Conservation (phyloP, 768 basidiomycete genomes). For the Agaricus subrufescens region DNA sequence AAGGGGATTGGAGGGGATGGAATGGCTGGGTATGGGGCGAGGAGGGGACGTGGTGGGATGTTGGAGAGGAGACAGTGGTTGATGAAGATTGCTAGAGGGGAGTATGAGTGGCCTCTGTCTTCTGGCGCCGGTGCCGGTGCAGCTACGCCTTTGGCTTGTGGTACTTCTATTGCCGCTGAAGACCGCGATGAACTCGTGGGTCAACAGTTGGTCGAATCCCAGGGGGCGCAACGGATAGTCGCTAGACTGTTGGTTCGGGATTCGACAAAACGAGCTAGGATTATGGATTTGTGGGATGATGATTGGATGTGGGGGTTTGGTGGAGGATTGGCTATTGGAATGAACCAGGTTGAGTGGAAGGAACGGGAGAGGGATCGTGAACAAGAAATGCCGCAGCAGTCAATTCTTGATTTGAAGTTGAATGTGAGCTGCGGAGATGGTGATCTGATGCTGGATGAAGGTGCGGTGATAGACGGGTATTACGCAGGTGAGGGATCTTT, state of each 20-base stretch:
- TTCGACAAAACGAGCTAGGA: conserved; percentile 54
- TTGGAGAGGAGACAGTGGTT: conserved; percentile 53
- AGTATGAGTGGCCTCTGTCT: conserved; percentile 65
- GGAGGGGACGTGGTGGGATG: conserved; percentile 15
- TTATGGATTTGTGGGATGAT: conserved; percentile 62
- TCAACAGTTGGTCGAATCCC: conserved; percentile 30
- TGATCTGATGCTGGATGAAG: conserved; percentile 2
- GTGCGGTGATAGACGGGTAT: conserved; percentile 12
- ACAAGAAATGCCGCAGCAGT: background rate
- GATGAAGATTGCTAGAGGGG: conserved; percentile 75
- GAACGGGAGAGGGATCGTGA: conserved; percentile 2
- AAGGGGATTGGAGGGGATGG: conserved; percentile 35
- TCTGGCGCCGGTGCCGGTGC: background rate
- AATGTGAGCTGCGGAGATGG: background rate
- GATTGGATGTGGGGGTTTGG: conserved; percentile 35
- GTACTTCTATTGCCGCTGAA: background rate
- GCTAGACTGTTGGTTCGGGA: conserved; percentile 64
- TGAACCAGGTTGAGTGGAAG: conserved; percentile 11
- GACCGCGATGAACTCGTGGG: conserved; percentile 31
- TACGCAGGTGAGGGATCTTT: conserved; percentile 9
- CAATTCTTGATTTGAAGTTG: background rate
- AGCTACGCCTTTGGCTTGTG: conserved; percentile 1
- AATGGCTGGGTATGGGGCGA: conserved; percentile 17
- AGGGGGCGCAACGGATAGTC: conserved; percentile 52
- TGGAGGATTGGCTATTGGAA: conserved; percentile 10